Conservation (phyloP, 139 green algal genomes). For the Pleodorina starrii region DNA sequence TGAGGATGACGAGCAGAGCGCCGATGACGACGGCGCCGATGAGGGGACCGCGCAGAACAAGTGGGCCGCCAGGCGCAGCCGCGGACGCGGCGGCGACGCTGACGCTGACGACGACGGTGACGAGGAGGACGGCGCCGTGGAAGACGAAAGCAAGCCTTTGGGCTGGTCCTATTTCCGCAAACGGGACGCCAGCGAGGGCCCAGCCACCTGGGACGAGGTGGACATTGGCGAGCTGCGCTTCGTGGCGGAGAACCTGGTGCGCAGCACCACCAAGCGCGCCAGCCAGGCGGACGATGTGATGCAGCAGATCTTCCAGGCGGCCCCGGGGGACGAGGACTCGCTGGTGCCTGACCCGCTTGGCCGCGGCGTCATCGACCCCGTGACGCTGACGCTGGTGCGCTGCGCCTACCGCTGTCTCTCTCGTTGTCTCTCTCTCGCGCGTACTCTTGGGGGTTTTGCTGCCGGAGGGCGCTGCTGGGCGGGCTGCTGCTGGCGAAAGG, state of each 20-base stretch:
- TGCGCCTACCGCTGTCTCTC: too few species aligned
- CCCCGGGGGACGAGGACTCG: background rate
- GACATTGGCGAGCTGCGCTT: conserved; percentile 37
- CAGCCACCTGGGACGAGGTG: conserved; percentile 38
- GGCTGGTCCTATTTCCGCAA: conserved; percentile 47
- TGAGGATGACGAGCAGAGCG: background rate
- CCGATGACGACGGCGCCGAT: background rate
- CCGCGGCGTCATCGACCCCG: conserved; percentile 36
- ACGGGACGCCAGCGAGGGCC: conserved; percentile 20
- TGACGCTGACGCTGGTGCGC: conserved; percentile 41
- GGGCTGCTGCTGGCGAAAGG: too few species aligned
- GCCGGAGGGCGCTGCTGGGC: too few species aligned
- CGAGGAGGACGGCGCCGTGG: background rate
- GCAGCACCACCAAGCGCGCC: conserved; percentile 12
- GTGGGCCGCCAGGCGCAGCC: too few species aligned
- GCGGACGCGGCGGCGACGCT: too few species aligned
- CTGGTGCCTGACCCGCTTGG: conserved; percentile 49
- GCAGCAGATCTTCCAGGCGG: conserved; percentile 34
- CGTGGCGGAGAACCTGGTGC: conserved; percentile 44
- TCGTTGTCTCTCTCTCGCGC: too few species aligned
- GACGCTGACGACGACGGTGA: background rate
- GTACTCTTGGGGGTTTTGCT: too few species aligned
- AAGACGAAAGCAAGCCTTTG: conserved; percentile 42
- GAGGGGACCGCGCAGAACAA: background rate
- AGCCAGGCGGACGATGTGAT: conserved; percentile 46